Percentiles rank a stretch among this genome's conserved stretches.
These are phyloP conservation scores for Lactarius trivialis DNA, from an alignment of 768 basidiomycete genomes.

Conservation along the genomic window DNA sequence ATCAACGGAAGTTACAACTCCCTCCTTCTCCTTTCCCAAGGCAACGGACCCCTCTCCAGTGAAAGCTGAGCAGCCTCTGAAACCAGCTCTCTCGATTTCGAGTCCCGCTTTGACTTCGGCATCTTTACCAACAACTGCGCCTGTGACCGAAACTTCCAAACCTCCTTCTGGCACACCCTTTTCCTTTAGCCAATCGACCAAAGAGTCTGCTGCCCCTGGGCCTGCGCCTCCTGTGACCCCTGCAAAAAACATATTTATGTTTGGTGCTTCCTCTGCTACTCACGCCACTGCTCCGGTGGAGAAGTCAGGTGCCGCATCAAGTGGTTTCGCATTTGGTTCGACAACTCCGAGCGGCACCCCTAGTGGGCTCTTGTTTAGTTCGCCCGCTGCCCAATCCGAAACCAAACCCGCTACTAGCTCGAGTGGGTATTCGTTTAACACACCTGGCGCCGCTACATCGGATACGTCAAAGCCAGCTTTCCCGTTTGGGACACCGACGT, in stretches of 20 bases:
- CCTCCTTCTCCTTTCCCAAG: conserved; percentile 5
- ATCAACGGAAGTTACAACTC: conserved; percentile 5
- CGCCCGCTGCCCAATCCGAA: conserved; percentile 25
- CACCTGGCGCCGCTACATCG: conserved; percentile 25
- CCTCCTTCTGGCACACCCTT: not conserved
- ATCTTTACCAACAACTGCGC: not conserved
- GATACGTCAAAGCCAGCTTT: conserved; percentile 40
- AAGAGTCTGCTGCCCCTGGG: not conserved
- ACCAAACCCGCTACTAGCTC: conserved; percentile 1
- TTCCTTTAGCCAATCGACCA: conserved; percentile 3
- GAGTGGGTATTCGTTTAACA: conserved; percentile 43
- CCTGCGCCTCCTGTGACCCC: conserved; percentile 8
- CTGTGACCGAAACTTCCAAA: conserved; percentile 4
- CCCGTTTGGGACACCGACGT: conserved; percentile 41
- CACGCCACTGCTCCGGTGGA: not conserved
- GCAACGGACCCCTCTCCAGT: not conserved
- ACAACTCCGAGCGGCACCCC: conserved; percentile 7
- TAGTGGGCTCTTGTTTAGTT: conserved; percentile 13
- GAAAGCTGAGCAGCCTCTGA: conserved; percentile 6
- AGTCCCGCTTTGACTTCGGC: conserved; percentile 1
- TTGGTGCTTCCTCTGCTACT: conserved; percentile 22
- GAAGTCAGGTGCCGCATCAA: conserved; percentile 12
- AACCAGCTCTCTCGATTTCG: conserved; percentile 14
- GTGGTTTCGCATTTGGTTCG: conserved; percentile 18
- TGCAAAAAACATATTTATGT: conserved; percentile 20